These are phyloP conservation scores for Lagenidium giganteum DNA, from an alignment of 352 stramenopile genomes.

Conservation along the genomic window DNA sequence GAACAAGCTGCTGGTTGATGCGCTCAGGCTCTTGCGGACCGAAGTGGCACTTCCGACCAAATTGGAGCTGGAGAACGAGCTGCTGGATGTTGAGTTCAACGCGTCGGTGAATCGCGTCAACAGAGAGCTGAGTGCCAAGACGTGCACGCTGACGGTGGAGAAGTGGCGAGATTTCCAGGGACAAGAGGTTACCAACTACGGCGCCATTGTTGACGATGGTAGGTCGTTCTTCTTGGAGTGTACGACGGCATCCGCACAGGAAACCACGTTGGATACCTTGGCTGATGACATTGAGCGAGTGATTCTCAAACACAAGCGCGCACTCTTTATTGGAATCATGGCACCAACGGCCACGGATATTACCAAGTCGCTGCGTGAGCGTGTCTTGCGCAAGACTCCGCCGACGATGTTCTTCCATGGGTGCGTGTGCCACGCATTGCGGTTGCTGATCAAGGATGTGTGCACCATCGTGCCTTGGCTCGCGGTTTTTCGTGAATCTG, in stretches of 20 bases:
- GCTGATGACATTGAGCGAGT: conserved; percentile 45
- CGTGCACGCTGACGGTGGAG: conserved; percentile 55
- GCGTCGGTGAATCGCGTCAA: conserved; percentile 35
- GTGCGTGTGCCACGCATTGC: conserved; percentile 45
- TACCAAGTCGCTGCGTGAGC: conserved; percentile 33
- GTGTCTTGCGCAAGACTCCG: conserved; percentile 49
- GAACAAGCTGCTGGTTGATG: conserved; percentile 34
- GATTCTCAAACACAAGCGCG: conserved; percentile 41
- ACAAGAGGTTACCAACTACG: conserved; percentile 37
- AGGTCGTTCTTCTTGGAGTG: conserved; percentile 43
- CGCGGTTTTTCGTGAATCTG: conserved; percentile 24
- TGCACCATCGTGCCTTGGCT: conserved; percentile 47
- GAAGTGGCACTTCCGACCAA: conserved; percentile 36
- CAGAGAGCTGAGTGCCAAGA: conserved; percentile 36
- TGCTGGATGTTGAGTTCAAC: conserved; percentile 49
- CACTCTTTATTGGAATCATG: conserved; percentile 42
- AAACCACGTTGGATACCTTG: conserved; percentile 21
- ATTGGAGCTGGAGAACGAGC: conserved; percentile 58
- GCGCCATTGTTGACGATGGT: conserved; percentile 28
- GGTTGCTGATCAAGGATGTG: conserved; percentile 46
- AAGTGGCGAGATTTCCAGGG: conserved; percentile 39
- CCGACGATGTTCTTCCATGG: conserved; percentile 65
- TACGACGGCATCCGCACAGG: conserved; percentile 6
- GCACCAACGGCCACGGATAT: conserved; percentile 35
- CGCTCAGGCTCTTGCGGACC: conserved; percentile 32